phyloP scores from a whole-genome alignment of 257 asterid genomes.

The Nicotiana tomentosiformis region DNA sequence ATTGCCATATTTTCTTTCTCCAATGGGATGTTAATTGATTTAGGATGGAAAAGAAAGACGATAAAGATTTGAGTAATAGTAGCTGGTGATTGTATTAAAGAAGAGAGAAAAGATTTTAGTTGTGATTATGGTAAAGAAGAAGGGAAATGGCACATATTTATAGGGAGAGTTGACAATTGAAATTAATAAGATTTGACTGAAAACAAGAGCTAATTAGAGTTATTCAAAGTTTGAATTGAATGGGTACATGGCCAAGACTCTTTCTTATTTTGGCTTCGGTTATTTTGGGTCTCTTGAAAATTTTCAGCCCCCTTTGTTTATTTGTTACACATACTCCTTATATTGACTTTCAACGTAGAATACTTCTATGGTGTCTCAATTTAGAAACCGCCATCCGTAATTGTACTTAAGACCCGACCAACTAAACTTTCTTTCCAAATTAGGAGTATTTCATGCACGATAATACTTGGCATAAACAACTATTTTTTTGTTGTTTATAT shows the following conservation, averaged over 20 bases:
- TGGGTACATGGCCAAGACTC: background rate
- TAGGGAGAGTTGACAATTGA: background rate
- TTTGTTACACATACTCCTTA: background rate
- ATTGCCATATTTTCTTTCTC: background rate
- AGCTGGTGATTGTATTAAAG: background rate
- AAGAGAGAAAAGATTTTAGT: background rate
- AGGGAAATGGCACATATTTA: background rate
- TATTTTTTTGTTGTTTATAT: no score
- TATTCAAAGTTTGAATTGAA: conserved; percentile 5
- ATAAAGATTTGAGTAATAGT: background rate
- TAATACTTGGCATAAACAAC: background rate
- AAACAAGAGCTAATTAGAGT: background rate
- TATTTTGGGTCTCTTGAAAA: background rate
- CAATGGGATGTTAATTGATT: background rate
- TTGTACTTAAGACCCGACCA: background rate
- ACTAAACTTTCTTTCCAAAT: background rate
- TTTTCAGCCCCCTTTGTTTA: background rate
- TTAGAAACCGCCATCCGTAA: background rate
- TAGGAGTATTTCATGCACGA: background rate
- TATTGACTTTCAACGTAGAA: conserved; percentile 1
- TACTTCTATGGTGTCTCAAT: background rate
- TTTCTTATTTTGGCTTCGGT: background rate
- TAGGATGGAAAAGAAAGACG: background rate
- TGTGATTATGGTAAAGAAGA: background rate
- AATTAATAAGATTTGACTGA: background rate